Conservation (phyloP, 2,329 filamentous ascomycete species). For the Calonectria pseudoturangicola region DNA sequence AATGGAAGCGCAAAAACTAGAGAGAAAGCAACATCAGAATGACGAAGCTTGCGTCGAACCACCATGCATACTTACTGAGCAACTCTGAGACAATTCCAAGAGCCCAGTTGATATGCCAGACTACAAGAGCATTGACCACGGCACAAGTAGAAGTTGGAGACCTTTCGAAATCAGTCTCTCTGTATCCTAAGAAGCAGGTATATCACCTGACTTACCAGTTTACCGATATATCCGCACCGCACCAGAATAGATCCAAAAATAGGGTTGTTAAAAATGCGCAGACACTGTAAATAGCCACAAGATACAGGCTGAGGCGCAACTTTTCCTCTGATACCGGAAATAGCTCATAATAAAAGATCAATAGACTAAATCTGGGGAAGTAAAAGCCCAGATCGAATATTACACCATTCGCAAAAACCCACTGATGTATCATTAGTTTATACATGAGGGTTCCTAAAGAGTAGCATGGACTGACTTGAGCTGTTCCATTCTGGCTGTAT, state of each 20-base stretch:
- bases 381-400: constrained; percentile 7
- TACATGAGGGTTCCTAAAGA: neutral
- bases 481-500: neutral
- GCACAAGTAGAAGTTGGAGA: neutral
- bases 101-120: constrained; percentile 12
- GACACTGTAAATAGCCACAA: neutral
- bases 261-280: neutral
- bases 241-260: constrained; percentile 14
- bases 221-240: neutral
- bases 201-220: neutral
- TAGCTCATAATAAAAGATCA: constrained; percentile 27
- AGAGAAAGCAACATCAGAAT: neutral
- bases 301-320: neutral
- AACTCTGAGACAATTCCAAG: constrained; percentile 15
- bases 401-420: neutral
- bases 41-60: too few species aligned
- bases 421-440: neutral
- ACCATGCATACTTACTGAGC: neutral
- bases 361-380: neutral
- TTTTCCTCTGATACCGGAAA: constrained; percentile 22
- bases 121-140: neutral
- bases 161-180: neutral
- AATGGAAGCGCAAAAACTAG: constrained; percentile 17
- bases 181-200: too few species aligned
- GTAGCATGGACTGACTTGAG: neutral